phyloP scores from a whole-genome alignment of 2,329 filamentous ascomycete genomes.

The Stagonosporopsis vannaccii region DNA sequence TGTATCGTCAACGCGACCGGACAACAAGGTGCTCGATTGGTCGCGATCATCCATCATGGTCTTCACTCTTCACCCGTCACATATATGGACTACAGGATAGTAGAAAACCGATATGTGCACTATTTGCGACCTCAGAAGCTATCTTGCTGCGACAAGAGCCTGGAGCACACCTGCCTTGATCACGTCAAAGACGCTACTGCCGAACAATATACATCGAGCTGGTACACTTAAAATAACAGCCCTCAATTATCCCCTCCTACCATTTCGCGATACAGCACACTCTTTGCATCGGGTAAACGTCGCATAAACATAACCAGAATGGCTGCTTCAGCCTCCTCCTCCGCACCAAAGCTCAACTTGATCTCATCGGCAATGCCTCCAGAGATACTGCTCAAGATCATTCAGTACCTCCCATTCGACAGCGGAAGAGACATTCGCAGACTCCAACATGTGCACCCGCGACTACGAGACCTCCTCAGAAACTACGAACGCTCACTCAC shows the following conservation, averaged over 20 bases:
- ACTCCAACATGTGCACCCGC: constrained; percentile 29
- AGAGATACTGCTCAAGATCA: constrained; percentile 37
- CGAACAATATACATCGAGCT: background rate
- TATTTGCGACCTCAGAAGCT: background rate
- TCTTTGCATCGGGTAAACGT: constrained; percentile 1
- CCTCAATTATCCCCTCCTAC: background rate
- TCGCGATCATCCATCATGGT: constrained; percentile 36
- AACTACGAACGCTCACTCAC: constrained; percentile 40
- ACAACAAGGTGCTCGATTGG: constrained; percentile 37
- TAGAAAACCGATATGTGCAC: background rate
- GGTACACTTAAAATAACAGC: background rate
- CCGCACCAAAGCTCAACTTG: constrained; percentile 15
- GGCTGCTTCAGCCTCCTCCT: constrained; percentile 8
- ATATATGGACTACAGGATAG: constrained; percentile 14
- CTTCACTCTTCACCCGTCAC: constrained; percentile 25
- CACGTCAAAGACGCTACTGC: constrained; percentile 12
- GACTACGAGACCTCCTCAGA: constrained; percentile 26
- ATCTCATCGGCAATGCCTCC: constrained; percentile 31
- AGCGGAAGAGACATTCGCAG: constrained; percentile 29
- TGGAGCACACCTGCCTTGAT: background rate
- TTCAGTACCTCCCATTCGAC: constrained; percentile 36
- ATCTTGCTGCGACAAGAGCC: background rate
- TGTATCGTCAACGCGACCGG: constrained; percentile 15
- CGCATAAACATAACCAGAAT: constrained; percentile 12
- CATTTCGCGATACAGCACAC: background rate